Base-by-base conservation (phyloP, 352 stramenopile species). In the Phytopythium montanum region DNA sequence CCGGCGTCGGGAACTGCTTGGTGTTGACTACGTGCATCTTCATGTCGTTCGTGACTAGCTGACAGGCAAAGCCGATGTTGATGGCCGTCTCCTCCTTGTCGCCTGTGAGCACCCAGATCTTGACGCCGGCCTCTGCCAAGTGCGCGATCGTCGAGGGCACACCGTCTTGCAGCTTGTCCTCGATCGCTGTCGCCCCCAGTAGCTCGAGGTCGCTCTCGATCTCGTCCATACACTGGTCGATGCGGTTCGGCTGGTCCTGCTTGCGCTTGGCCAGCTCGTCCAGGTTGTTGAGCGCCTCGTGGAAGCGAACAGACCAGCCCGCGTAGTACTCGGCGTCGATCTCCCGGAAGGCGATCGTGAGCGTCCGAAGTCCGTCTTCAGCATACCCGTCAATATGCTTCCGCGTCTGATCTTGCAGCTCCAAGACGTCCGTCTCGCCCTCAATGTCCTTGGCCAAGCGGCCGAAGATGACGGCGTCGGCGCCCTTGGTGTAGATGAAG, bases 81-180 rank as follows among this genome's bases (percentile, higher is more conserved):
- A 98, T 96, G 21, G 94, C 94, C 6, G 94, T 98, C 65, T 98
- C 94, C 56, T 95, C 73, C 62, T 98, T 98, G 70, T 98, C 94
- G 6, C 93, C 93, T 5, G 94, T 98, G 42, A 98, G 85, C 23
- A 98, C 92, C 90, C 92, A 98, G 21, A 98, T 89, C 62, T 96
- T 95, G 33, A 98, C 92, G 2, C 94, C 91, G 2, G 90, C 94
- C 13, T 64, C 72, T 1, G 83, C 75, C 8, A 98, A 72, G 42
- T 90, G 83, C 10, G 80, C 81, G 14, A 98, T 96, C 31, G 88
- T 79, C 33, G 96, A 81, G 0, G 88, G 88, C 0, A 98, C 94
- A 29, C 90, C 93, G 50, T 86, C 74, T 64, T 98, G 94, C 18
- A 98, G 73, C 59, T 97, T 94, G 65, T 98, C 94, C 69, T 98